These are phyloP conservation scores for Eucalyptus cloeziana DNA, from an alignment of 345 rosid genomes.

Conservation along the genomic window DNA sequence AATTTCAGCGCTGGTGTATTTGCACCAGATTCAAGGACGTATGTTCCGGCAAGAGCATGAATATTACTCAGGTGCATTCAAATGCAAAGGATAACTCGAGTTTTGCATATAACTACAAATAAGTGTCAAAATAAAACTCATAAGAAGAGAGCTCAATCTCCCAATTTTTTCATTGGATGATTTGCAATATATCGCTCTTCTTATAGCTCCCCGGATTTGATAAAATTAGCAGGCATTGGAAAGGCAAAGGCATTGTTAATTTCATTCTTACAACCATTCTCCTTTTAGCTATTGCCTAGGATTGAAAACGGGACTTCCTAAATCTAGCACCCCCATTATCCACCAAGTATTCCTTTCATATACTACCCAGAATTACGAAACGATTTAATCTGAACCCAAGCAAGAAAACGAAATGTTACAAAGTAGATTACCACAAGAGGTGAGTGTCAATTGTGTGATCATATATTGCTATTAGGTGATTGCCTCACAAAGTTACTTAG, in stretches of 20 bases:
- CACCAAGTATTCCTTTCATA: no score
- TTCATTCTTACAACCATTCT: no score
- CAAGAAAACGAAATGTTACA: background rate
- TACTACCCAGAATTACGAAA: no score
- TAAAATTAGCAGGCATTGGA: background rate
- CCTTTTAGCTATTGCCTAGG: background rate
- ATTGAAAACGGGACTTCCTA: background rate
- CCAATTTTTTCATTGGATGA: background rate
- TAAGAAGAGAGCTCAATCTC: background rate
- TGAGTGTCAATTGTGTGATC: background rate
- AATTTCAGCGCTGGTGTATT: background rate
- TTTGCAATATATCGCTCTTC: background rate
- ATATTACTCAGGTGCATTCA: background rate
- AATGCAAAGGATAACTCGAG: background rate
- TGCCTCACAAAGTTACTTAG: slow-evolving; percentile 43
- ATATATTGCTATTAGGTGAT: slow-evolving; percentile 7
- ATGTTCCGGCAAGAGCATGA: background rate
- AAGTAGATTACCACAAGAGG: background rate
- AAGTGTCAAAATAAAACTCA: background rate
- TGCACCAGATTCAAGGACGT: background rate
- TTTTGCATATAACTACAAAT: background rate
- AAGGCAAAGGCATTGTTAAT: background rate
- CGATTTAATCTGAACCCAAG: background rate
- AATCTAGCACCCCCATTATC: background rate
- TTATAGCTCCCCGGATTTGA: background rate